phyloP scores from a whole-genome alignment of 1,139 yeast genomes.

The Yamadazyma pseudoaaseri region DNA sequence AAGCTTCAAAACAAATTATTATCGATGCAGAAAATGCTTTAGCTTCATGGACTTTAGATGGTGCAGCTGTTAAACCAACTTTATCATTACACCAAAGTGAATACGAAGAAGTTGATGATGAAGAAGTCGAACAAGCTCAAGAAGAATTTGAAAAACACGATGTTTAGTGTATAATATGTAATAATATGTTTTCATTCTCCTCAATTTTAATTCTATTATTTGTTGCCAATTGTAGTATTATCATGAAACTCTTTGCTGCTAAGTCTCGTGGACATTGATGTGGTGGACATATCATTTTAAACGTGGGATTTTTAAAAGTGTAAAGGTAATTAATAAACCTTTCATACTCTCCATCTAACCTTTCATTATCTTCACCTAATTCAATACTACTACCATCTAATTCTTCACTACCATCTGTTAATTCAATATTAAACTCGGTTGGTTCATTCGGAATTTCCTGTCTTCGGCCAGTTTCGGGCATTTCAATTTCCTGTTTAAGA shows the following conservation, averaged over 20 bases:
- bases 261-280: constrained; percentile 17
- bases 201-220: constrained; percentile 5
- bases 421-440: too few species aligned
- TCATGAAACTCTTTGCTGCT: constrained; percentile 40
- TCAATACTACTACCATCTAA: background rate
- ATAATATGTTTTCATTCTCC: background rate
- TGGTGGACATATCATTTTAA: constrained; percentile 15
- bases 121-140: constrained; percentile 50
- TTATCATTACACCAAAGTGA: constrained; percentile 63
- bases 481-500: too few species aligned
- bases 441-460: too few species aligned
- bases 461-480: background rate
- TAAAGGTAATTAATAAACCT: constrained; percentile 1
- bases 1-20: constrained; percentile 82
- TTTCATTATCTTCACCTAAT: background rate
- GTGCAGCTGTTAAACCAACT: constrained; percentile 79
- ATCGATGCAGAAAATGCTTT: constrained; percentile 83
- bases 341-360: background rate
- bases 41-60: constrained; percentile 80
- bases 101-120: constrained; percentile 48
- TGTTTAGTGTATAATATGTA: background rate
- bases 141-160: constrained; percentile 43
- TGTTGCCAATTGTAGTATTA: constrained; percentile 31
- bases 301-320: constrained; percentile 1
- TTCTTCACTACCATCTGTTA: background rate